These are phyloP conservation scores for Saraca asoca DNA, from an alignment of 331 rosid species.

Conservation along the genomic window DNA sequence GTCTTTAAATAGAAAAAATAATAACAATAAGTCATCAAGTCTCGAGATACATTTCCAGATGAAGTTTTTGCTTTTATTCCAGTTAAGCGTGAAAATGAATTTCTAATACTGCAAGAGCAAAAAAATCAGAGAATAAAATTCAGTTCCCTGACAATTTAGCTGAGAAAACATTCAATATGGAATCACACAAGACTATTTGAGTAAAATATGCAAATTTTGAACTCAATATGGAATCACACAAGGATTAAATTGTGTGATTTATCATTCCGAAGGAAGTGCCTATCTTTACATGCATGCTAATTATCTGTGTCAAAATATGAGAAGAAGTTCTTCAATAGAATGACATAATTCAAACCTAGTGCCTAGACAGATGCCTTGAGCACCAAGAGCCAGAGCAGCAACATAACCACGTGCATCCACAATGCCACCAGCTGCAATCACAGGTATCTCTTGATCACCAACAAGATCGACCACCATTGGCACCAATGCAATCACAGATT, in stretches of 20 bases:
- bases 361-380: conserved; percentile 74
- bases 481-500: conserved; percentile 62
- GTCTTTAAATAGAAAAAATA: background rate
- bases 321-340: conserved; percentile 9
- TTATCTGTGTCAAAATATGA: background rate
- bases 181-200: background rate
- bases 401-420: conserved; percentile 81
- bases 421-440: conserved; percentile 84
- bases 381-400: conserved; percentile 92
- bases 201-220: background rate
- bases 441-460: conserved; percentile 62
- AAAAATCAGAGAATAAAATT: too few relatives aligned
- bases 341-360: conserved; percentile 60
- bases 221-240: background rate
- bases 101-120: background rate
- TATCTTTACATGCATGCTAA: background rate
- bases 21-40: background rate
- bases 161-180: background rate
- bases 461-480: conserved; percentile 82
- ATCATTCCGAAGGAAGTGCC: background rate
- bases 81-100: background rate
- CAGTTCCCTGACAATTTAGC: background rate
- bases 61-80: background rate
- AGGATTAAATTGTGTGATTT: conserved; percentile 2
- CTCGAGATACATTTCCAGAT: background rate